phyloP scores from a whole-genome alignment of 495 filamentous ascomycete genomes.

The Corynascus novoguineensis region DNA sequence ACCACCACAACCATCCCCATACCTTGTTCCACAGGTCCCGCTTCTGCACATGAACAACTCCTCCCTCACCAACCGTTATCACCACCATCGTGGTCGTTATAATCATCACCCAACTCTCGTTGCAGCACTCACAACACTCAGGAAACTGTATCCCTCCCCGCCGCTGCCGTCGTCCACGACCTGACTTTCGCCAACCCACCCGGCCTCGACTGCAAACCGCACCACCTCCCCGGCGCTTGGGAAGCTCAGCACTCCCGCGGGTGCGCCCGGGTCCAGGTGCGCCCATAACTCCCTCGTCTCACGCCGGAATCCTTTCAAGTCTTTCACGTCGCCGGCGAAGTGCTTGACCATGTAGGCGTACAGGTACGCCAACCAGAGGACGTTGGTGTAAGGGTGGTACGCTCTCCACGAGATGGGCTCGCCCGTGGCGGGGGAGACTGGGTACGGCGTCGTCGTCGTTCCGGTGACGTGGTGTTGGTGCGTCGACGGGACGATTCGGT shows the following conservation, averaged over 20 bases:
- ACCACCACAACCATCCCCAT: neutral
- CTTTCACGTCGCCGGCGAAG: conserved; percentile 32
- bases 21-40: neutral
- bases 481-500: conserved; percentile 21
- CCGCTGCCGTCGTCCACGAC: conserved; percentile 28
- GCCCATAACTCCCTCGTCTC: conserved; percentile 39
- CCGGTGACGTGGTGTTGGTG: conserved; percentile 20
- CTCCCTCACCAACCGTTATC: neutral
- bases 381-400: conserved; percentile 48
- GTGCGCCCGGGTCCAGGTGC: conserved; percentile 40
- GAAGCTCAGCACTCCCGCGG: conserved; percentile 33
- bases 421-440: conserved; percentile 21
- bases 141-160: neutral
- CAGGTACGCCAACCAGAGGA: conserved; percentile 50
- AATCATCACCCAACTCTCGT: neutral
- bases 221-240: conserved; percentile 40
- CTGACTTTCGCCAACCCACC: conserved; percentile 43
- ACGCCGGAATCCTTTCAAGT: conserved; percentile 32
- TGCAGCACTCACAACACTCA: neutral
- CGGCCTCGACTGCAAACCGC: conserved; percentile 39
- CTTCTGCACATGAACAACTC: neutral
- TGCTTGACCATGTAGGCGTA: conserved; percentile 38
- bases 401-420: conserved; percentile 35
- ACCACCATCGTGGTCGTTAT: neutral
- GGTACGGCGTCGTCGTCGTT: conserved; percentile 33